Evolutionary conservation across 23 red algal species (phyloP), one percentile per base, ranked within the genome.

Genomic region (Gracilaria vermiculophylla): DNA sequence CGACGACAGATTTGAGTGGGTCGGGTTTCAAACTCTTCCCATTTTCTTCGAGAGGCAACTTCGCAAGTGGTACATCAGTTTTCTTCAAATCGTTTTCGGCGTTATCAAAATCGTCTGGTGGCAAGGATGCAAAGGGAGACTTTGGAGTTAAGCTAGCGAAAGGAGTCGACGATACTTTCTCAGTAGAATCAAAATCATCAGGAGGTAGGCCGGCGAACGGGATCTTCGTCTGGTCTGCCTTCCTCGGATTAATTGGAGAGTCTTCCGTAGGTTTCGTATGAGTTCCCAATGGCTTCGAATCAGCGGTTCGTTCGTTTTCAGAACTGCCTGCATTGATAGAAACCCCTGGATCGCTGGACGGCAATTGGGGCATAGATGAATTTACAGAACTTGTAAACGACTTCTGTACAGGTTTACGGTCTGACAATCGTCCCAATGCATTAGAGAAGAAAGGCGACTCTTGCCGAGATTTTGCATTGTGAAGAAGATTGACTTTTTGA

Each of bases 41-140:
- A 48, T 73, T 33, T 6, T 53, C 60, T 11, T 86, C 81, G 14
- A 64, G 81, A 43, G 81, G 81, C 20, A 86, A 74, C 49, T 33
- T 31, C 43, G 81, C 81, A 34, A 55, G 53, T 21, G 37, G 42
- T 17, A 67, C 39, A 3, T 83, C 58, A 51, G 79, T 21, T 10
- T 51, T 53, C 35, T n/a, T 53, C 31, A 24, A 31, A 28, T 5
- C 5, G 23, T 29, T 27, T 34, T 44, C 77, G 27, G 24, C 27
- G 20, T 10, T 61, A 54, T n/a, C 21, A 33, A 53, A 48, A 41
- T 81, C 77, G 21, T 81, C 77, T 20, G 77, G 77, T 36, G 77
- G 77, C 23, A 81, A 54, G 8, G 77, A 81, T 54, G 77, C 77
- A 41, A 81, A 81, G 28, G 58, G 58, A 17, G 58, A 2, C 29